A percentile compares a stretch with the other conserved stretches of the same genome.
These are phyloP conservation scores for Penstemon davidsonii DNA, from an alignment of 257 asterid species.

Conservation along the genomic window DNA sequence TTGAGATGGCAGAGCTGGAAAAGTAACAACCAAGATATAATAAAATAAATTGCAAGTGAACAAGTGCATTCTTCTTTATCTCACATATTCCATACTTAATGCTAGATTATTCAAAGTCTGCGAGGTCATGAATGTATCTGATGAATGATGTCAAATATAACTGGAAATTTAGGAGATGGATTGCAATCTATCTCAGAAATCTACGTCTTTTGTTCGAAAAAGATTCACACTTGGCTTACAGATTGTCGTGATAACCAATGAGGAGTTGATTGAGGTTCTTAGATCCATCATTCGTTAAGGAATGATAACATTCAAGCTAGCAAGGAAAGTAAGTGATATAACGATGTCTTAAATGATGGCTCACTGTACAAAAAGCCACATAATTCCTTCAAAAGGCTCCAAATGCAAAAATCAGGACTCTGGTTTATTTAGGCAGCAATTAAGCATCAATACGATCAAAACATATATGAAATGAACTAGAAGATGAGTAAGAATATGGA, in stretches of 20 bases:
- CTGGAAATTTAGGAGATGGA: neutral
- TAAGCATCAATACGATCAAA: neutral
- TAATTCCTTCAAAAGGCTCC: neutral
- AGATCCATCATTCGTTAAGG: neutral
- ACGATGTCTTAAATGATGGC: neutral
- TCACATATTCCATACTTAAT: neutral
- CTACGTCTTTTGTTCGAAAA: neutral
- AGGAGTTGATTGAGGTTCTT: slow-evolving; percentile 3
- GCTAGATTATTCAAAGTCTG: slow-evolving; percentile 1
- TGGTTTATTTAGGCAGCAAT: neutral
- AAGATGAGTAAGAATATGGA: neutral
- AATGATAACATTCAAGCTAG: neutral
- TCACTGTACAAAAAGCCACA: neutral
- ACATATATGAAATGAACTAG: neutral
- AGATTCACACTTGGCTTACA: slow-evolving; percentile 5
- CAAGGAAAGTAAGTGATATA: neutral
- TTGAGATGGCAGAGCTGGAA: neutral
- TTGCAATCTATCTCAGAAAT: slow-evolving; percentile 1
- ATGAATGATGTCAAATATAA: neutral
- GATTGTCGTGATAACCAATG: neutral
- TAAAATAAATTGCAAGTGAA: neutral
- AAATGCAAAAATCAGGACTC: neutral
- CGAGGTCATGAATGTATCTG: neutral
- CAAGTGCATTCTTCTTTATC: neutral
- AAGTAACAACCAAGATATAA: slow-evolving; percentile 5